Conservation (phyloP, 2,329 filamentous ascomycete species). For the Aaosphaeria arxii region DNA sequence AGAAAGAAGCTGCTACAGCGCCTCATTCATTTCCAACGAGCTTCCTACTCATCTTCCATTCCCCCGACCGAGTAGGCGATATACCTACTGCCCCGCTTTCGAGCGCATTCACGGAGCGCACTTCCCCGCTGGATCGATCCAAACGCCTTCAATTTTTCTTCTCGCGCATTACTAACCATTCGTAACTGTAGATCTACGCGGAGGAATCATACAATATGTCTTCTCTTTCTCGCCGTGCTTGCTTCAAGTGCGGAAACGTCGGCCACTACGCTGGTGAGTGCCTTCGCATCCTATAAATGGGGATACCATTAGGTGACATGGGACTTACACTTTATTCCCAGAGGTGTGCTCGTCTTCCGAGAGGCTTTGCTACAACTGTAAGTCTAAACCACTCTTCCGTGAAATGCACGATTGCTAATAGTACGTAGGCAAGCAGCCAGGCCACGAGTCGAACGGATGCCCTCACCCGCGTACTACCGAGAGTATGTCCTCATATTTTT, state of each 20-base stretch:
- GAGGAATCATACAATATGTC: slow-evolving; percentile 44
- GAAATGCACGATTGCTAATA: slow-evolving; percentile 4
- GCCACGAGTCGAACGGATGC: slow-evolving; percentile 97
- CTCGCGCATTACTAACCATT: no score
- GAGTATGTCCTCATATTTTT: slow-evolving; percentile 49
- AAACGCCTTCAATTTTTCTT: no score
- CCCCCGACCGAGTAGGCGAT: no score
- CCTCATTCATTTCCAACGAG: no score
- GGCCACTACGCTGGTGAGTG: slow-evolving; percentile 51
- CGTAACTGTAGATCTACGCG: slow-evolving; percentile 1
- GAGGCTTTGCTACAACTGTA: slow-evolving; percentile 99
- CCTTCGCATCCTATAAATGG: not conserved
- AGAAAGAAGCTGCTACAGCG: no score
- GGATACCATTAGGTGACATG: not conserved
- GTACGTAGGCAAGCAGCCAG: slow-evolving; percentile 72
- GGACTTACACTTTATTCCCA: slow-evolving; percentile 30
- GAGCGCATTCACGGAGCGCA: no score
- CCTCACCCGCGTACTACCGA: slow-evolving; percentile 95
- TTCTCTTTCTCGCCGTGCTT: slow-evolving; percentile 52
- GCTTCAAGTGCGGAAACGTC: slow-evolving; percentile 54
- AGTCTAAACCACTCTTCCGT: slow-evolving; percentile 33
- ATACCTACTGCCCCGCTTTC: no score
- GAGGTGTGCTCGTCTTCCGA: slow-evolving; percentile 98
- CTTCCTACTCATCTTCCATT: no score
- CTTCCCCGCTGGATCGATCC: no score